Percentiles rank a stretch among this genome's conserved stretches.
Conservation (phyloP, 176 grass and related monocot genomes). For the Puya raimondii region DNA sequence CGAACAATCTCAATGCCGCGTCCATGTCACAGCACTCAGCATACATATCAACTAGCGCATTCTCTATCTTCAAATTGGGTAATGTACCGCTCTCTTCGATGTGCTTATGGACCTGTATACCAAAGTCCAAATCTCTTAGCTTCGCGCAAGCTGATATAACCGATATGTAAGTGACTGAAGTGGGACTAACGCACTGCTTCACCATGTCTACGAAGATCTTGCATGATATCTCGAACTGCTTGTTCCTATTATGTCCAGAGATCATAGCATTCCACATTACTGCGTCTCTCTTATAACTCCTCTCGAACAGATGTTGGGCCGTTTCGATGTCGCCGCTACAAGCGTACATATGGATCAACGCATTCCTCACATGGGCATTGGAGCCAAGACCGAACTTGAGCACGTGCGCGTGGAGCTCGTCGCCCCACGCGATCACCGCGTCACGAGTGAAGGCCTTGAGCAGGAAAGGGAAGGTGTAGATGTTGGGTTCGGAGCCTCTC, state of each 20-base stretch:
- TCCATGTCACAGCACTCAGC: constrained; percentile 51
- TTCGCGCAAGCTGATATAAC: constrained; percentile 56
- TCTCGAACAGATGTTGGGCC: constrained; percentile 39
- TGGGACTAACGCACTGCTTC: constrained; percentile 19
- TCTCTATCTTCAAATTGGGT: constrained; percentile 53
- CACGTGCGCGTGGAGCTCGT: constrained; percentile 51
- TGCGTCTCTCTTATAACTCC: constrained; percentile 6
- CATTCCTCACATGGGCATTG: constrained; percentile 32
- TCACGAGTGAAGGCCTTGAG: constrained; percentile 43
- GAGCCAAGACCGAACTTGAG: constrained; percentile 47
- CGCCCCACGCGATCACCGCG: neutral
- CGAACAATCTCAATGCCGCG: constrained; percentile 44
- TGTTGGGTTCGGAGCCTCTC: constrained; percentile 36
- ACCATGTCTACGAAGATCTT: constrained; percentile 48
- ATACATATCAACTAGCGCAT: constrained; percentile 62
- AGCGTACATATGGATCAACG: constrained; percentile 50
- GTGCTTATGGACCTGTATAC: constrained; percentile 45
- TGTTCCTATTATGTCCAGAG: constrained; percentile 33
- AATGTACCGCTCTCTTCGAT: constrained; percentile 19
- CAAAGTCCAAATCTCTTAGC: constrained; percentile 33
- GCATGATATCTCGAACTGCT: constrained; percentile 30
- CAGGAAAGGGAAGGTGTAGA: constrained; percentile 61
- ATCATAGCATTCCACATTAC: constrained; percentile 66
- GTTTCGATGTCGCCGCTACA: constrained; percentile 27
- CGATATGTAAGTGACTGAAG: constrained; percentile 40